Evolutionary conservation across 1,139 yeast species (phyloP).

Genomic region (Taphrina wiesneri): DNA sequence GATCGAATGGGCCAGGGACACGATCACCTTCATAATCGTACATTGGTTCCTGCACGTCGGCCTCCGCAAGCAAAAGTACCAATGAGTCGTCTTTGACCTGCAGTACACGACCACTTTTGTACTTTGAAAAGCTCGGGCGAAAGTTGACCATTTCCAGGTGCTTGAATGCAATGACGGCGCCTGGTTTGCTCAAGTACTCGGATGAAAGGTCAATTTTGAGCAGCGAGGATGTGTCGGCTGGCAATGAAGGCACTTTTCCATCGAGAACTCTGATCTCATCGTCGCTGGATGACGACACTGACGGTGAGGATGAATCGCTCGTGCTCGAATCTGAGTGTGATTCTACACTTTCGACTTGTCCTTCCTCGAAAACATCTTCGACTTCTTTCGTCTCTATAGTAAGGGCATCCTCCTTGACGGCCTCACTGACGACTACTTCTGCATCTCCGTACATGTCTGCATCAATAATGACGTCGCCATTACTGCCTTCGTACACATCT

Average conservation of each 20-base stretch:
- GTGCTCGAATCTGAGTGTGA: neutral
- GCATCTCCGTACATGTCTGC: conserved; percentile 31
- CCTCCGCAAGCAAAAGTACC: conserved; percentile 11
- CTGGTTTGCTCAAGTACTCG: neutral
- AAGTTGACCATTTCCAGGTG: conserved; percentile 27
- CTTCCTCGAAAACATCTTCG: neutral
- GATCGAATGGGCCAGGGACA: conserved; percentile 18
- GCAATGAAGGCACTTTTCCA: conserved; percentile 5
- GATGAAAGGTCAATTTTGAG: neutral
- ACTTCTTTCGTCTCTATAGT: neutral
- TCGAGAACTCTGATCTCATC: neutral
- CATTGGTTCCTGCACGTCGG: conserved; percentile 16
- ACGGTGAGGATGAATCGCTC: neutral
- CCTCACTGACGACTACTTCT: neutral
- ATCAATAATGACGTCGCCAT: neutral
- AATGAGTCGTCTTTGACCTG: neutral
- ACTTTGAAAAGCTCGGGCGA: conserved; percentile 7
- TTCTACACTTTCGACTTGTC: neutral
- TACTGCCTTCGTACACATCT: neutral
- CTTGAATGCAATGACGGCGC: conserved; percentile 19
- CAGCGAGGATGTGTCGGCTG: neutral
- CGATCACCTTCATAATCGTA: conserved; percentile 32
- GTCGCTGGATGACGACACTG: neutral
- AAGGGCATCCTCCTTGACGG: neutral
- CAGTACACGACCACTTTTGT: conserved; percentile 15